Evolutionary conservation across 495 filamentous ascomycete genomes (phyloP), one percentile per base, ranked within the genome.

Genomic region (Ramalina peruviana): DNA sequence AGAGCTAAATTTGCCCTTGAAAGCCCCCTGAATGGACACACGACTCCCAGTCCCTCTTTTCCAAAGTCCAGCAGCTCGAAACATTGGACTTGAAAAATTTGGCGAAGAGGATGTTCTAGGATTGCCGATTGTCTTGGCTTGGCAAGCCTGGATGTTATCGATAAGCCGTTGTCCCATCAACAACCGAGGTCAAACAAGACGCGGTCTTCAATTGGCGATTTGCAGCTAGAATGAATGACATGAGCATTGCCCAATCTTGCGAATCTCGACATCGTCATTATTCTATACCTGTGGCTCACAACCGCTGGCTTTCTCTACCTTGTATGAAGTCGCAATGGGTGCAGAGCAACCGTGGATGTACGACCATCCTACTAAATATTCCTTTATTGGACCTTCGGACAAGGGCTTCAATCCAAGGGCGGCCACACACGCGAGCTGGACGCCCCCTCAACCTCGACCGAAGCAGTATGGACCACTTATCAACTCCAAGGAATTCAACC

Each of bases 321-420:
- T 21, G 17, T 13, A 30, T 20, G n/a, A 12, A 41, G 23, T 46
- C 19, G 13, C 49, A 52, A 83, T 82, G 79, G 75, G 73, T 56
- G 76, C 67, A 39, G 68, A 74, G 47, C 80, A 74, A 68, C 88
- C 88, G 48, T 94, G 82, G 70, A 69, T 93, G 65, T 94, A 93
- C 66, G 76, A 81, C 58, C 62, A 54, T 51, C 72, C 68, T 47
- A 65, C 61, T 60, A 73, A 54, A 41, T 69, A 72, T 49, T 65
- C 61, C 46, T 72, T 74, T 58, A 55, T 62, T 52, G 72, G 72
- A 47, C 73, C 70, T 19, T 72, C 68, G 33, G 70, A 83, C 33
- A 69, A 65, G 7, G 59, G 62, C 1, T 95, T 92, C 67, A 85
- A 95, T 58, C 88, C 88, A 13, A 92, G 86, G 59, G 81, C 82